Percentiles rank a stretch among this genome's conserved stretches.
Conservation (phyloP, 176 grass and related monocot genomes). For the Neostapfia colusana region DNA sequence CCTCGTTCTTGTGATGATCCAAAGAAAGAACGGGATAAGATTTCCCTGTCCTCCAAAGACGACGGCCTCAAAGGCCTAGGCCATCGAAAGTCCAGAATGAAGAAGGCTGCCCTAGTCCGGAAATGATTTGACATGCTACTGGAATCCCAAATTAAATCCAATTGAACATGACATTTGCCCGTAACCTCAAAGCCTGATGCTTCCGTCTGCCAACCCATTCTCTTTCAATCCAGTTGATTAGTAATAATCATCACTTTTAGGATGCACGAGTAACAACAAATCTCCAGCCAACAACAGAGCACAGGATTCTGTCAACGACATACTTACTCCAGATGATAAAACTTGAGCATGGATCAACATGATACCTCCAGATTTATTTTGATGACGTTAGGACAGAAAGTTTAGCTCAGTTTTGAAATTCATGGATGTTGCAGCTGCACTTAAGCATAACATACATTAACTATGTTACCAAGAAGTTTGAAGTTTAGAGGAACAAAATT, state of each 20-base stretch:
- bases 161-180: conserved; percentile 42
- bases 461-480: neutral
- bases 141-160: conserved; percentile 51
- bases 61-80: conserved; percentile 31
- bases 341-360: conserved; percentile 11
- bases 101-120: conserved; percentile 23
- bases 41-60: conserved; percentile 46
- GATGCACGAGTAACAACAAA: conserved; percentile 20
- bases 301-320: neutral
- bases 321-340: conserved; percentile 14
- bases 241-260: neutral
- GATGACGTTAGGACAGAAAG: too few species aligned
- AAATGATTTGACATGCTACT: conserved; percentile 40
- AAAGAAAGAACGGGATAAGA: conserved; percentile 49
- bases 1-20: conserved; percentile 35
- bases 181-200: conserved; percentile 40
- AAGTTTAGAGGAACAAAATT: neutral
- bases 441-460: neutral
- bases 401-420: neutral
- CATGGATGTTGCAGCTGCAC: conserved; percentile 6
- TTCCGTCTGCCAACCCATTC: neutral
- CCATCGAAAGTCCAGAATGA: conserved; percentile 20
- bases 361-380: neutral
- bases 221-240: conserved; percentile 22
- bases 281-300: neutral